Evolutionary conservation across 257 asterid genomes (phyloP).

Genomic region (Fraxinus quadrangulata): DNA sequence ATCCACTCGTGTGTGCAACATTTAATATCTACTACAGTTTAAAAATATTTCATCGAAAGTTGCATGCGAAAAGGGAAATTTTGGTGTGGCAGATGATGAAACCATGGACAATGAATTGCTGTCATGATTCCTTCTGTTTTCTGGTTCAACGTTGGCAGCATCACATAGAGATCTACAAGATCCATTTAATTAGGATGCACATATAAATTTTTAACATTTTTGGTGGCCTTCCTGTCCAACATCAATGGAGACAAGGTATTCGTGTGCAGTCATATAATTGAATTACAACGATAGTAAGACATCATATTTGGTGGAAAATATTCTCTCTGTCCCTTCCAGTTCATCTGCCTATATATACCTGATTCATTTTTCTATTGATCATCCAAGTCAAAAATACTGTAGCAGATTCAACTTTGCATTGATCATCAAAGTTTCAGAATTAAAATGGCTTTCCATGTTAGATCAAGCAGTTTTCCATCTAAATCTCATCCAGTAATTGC

Average conservation of each 20-base stretch:
- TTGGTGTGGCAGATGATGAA: not conserved
- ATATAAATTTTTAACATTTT: not conserved
- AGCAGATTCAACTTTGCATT: not conserved
- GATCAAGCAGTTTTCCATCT: slow-evolving; percentile 38
- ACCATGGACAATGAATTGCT: not conserved
- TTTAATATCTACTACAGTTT: not conserved
- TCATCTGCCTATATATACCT: not conserved
- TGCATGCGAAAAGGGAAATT: not conserved
- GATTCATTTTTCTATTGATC: not conserved
- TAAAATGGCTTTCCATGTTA: slow-evolving; percentile 30
- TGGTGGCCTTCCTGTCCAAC: not conserved
- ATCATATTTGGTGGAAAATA: not conserved
- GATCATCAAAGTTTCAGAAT: not conserved
- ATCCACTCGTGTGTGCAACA: not conserved
- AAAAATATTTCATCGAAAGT: not conserved
- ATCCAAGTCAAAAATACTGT: not conserved
- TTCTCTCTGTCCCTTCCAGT: not conserved
- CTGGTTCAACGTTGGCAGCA: not conserved
- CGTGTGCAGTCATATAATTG: not conserved
- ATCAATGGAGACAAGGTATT: not conserved
- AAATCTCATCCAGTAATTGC: slow-evolving; percentile 33
- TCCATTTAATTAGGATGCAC: not conserved
- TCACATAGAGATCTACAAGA: not conserved
- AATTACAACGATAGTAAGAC: not conserved
- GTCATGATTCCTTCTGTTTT: not conserved